phyloP scores from a whole-genome alignment of 2,329 filamentous ascomycete genomes.

The Sporothrix mexicana region DNA sequence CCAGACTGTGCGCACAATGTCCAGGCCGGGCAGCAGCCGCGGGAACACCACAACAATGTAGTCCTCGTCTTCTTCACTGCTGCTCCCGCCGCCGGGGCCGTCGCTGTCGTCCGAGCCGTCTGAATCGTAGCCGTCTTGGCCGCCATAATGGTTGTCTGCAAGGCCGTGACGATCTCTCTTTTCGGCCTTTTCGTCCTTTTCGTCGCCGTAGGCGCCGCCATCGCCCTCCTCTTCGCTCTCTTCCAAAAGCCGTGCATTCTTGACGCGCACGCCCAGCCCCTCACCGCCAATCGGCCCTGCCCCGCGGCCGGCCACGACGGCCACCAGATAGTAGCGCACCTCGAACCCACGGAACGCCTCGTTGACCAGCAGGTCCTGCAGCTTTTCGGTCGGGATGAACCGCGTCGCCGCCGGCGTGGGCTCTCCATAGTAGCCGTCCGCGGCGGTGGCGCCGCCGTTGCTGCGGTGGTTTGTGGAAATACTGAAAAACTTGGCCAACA shows the following conservation, averaged over 20 bases:
- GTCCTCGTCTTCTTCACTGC: slow-evolving; percentile 70
- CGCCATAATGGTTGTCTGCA: background rate
- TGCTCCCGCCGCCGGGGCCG: slow-evolving; percentile 17
- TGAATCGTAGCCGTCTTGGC: background rate
- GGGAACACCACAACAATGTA: slow-evolving; percentile 96
- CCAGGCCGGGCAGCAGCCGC: slow-evolving; percentile 72
- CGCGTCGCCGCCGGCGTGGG: slow-evolving; percentile 47
- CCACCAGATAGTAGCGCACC: slow-evolving; percentile 85
- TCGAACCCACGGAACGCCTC: slow-evolving; percentile 94
- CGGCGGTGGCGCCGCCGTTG: slow-evolving; percentile 12
- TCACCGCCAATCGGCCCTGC: slow-evolving; percentile 19
- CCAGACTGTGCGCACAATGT: slow-evolving; percentile 88
- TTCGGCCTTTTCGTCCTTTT: too few relatives aligned
- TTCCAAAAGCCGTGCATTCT: background rate
- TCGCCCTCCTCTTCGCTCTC: slow-evolving; percentile 21
- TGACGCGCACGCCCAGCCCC: background rate
- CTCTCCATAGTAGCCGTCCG: slow-evolving; percentile 34
- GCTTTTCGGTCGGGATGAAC: slow-evolving; percentile 86
- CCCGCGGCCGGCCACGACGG: slow-evolving; percentile 65
- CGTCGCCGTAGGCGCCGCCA: background rate
- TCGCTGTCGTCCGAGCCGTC: background rate
- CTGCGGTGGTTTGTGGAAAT: slow-evolving; percentile 28
- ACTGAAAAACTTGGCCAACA: slow-evolving; percentile 32
- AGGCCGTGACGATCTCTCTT: too few relatives aligned
- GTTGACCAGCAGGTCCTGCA: slow-evolving; percentile 92